Conservation (phyloP, 2,329 filamentous ascomycete genomes). For the Microdochium paspali region DNA sequence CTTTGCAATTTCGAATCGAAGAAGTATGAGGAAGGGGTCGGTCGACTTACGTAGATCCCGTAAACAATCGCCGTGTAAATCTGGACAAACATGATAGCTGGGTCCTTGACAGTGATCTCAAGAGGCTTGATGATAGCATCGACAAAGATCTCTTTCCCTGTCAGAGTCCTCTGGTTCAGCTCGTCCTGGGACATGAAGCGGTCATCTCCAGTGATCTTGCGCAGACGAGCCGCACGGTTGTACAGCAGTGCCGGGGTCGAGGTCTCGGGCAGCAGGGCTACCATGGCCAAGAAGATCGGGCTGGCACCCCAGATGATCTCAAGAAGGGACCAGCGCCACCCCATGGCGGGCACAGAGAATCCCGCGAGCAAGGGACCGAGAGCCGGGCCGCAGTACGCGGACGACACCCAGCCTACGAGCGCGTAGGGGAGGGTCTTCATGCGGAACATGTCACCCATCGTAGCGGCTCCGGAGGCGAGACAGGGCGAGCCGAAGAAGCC, state of each 20-base stretch:
- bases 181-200: slow-evolving; percentile 53
- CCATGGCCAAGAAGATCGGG: slow-evolving; percentile 50
- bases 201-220: slow-evolving; percentile 47
- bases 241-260: slow-evolving; percentile 48
- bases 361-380: slow-evolving; percentile 52
- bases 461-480: slow-evolving; percentile 48
- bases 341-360: slow-evolving; percentile 46
- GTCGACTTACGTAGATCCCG: slow-evolving; percentile 34
- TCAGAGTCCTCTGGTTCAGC: slow-evolving; percentile 49
- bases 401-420: slow-evolving; percentile 48
- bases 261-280: slow-evolving; percentile 57
- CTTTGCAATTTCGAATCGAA: too few species aligned
- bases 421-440: slow-evolving; percentile 46
- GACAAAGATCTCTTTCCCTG: slow-evolving; percentile 31
- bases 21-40: too few species aligned
- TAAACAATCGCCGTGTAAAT: slow-evolving; percentile 54
- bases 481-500: slow-evolving; percentile 59
- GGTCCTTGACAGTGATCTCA: slow-evolving; percentile 51
- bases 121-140: slow-evolving; percentile 53
- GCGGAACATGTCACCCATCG: slow-evolving; percentile 43
- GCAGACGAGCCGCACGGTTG: slow-evolving; percentile 49
- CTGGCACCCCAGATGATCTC: slow-evolving; percentile 53
- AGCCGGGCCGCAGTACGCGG: slow-evolving; percentile 41
- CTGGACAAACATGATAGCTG: slow-evolving; percentile 52
- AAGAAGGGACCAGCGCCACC: slow-evolving; percentile 57